Percentiles rank a stretch among this genome's conserved stretches.
Conservation (phyloP, 306 rosid genomes). For the Vigna trinervia region DNA sequence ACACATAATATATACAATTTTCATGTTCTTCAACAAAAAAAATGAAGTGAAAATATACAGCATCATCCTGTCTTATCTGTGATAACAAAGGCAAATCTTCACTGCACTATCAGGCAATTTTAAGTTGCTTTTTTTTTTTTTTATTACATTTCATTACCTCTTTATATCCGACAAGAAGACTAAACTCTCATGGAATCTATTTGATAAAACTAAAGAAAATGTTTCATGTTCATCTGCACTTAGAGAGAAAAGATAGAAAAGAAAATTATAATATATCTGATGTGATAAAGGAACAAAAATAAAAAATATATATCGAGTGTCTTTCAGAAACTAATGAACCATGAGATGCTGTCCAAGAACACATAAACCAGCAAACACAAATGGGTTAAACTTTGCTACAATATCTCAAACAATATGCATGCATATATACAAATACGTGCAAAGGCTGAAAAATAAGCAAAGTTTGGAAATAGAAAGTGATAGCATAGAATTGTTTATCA, state of each 20-base stretch:
- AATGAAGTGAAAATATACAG: not conserved
- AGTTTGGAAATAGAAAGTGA: not conserved
- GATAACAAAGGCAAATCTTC: not conserved
- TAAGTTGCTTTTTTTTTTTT: not conserved
- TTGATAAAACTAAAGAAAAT: not conserved
- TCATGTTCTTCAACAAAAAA: slow-evolving; percentile 4
- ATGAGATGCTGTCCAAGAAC: not conserved
- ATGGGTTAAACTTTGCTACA: too few relatives aligned
- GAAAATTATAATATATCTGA: too few relatives aligned
- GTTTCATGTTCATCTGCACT: too few relatives aligned
- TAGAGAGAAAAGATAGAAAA: too few relatives aligned
- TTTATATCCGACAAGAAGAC: not conserved
- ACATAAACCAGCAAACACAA: too few relatives aligned
- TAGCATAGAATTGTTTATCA: not conserved
- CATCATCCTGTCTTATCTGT: too few relatives aligned
- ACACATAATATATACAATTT: not conserved
- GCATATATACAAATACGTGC: not conserved
- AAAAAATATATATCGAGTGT: too few relatives aligned
- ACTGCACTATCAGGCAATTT: not conserved
- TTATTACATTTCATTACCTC: not conserved
- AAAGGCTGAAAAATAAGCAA: not conserved
- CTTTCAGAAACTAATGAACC: not conserved
- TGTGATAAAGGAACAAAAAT: too few relatives aligned
- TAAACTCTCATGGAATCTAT: not conserved
- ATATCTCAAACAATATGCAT: not conserved